These are phyloP conservation scores for Gelatoporia subvermispora DNA, from an alignment of 768 basidiomycete species.

Conservation along the genomic window DNA sequence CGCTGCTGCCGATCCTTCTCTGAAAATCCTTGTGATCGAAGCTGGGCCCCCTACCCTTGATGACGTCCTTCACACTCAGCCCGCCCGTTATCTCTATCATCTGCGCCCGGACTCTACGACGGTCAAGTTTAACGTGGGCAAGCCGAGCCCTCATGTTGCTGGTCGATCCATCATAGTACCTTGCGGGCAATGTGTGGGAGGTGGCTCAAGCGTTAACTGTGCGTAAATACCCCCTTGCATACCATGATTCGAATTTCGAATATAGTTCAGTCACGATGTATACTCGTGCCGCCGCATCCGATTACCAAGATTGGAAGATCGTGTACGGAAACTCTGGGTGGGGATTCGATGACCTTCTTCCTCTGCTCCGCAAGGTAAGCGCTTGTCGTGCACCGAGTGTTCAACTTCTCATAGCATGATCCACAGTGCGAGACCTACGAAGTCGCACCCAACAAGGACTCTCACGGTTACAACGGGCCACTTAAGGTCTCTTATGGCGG, in stretches of 20 bases:
- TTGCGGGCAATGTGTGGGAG: constrained; percentile 49
- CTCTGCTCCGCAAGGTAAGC: constrained; percentile 44
- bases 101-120: constrained; percentile 33
- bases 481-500: constrained; percentile 37
- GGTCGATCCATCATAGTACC: constrained; percentile 41
- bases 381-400: not conserved
- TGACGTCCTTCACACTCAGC: constrained; percentile 44
- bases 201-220: constrained; percentile 60
- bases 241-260: not conserved
- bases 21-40: constrained; percentile 60
- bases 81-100: constrained; percentile 43
- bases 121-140: constrained; percentile 35
- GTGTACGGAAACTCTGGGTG: constrained; percentile 53
- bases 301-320: constrained; percentile 60
- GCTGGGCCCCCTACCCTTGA: constrained; percentile 48
- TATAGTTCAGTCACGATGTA: constrained; percentile 37
- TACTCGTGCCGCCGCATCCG: constrained; percentile 53
- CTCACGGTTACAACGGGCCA: constrained; percentile 32
- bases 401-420: not conserved
- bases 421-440: constrained; percentile 29
- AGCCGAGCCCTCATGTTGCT: constrained; percentile 35
- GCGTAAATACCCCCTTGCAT: not conserved
- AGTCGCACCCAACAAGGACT: constrained; percentile 17
- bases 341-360: constrained; percentile 53
- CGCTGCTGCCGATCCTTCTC: constrained; percentile 41